Evolutionary conservation across 352 stramenopile genomes (phyloP), one percentile per base, ranked within the genome.

Genomic region (Aphanomyces euteiches): DNA sequence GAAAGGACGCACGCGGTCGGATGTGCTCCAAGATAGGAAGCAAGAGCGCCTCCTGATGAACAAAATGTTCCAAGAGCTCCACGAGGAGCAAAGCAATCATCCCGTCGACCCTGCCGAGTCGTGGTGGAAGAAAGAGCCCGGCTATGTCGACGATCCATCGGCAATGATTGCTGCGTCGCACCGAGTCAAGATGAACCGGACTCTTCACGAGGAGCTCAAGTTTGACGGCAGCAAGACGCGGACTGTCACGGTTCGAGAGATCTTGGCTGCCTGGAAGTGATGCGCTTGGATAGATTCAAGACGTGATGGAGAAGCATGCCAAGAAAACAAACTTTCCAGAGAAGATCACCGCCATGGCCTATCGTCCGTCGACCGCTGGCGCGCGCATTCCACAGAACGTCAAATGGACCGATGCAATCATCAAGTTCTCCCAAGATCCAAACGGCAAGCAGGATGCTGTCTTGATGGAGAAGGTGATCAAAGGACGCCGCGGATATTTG

Each of bases 61-160:
- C 28, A 7, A 54, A 5, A 37, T 57, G 12, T 63, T 56, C 28
- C 40, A 40, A 45, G 45, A 48, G 4, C 2, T 50, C 4, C 28
- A 19, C 4, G 56, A 34, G 7, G 19, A 48, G 34, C 7, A 36
- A 34, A 37, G 45, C 34, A 4, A 39, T 38, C 48, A 54, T 19
- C 36, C 28, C 21, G 4, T 21, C 3, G 10, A 4, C 40, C 28
- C 7, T 13, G 28, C 34, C 17, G 15, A 50, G 19, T 10, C n/a
- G n/a, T 92, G 85, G 85, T 92, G 85, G 85, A 87, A 75, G 34
- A 68, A 72, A 12, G 72, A 78, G 28, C 58, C 75, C 2, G 85
- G 81, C 5, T 91, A 93, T 60, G 79, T 91, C 1, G 78, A 80
- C 3, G 78, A 89, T 17, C 79, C 83, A n/a, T 64, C 77, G 5